Evolutionary conservation across 441 rosid species (phyloP), one percentile per base, ranked within the genome.

Genomic region (Macaranga tanarius): DNA sequence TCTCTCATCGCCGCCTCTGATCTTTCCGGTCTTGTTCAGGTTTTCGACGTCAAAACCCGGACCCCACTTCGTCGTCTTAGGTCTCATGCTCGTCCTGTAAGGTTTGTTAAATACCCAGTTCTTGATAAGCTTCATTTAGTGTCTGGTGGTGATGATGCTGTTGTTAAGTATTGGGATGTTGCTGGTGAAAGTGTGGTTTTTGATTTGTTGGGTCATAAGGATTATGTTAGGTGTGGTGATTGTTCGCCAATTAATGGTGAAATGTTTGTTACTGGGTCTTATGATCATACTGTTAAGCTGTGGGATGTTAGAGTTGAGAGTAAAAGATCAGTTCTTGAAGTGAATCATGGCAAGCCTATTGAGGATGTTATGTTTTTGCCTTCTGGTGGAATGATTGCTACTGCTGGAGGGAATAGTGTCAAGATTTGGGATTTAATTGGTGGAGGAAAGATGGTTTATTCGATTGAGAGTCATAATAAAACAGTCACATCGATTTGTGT

Each of bases 131-230:
- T 92, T 38, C 99, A 89, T 76, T 78, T 90, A 76, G 83, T 94
- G 2, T 92, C 99, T 2, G 97, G 94, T 26, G 97, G 99, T 0
- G 99, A 94, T 55, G 99, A 94, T 57, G 90, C 87, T 6, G 65
- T 94, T 7, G 97, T 92, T 25, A 94, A 94, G 77, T 94, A 89
- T 67, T 94, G 97, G 99, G 99, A 94, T 69, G 97, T 94, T 42
- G 91, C 94, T 2, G 90, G 84, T 1, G 89, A 83, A 77, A 87
- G 69, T 19, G 87, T 87, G 73, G 78, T 92, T 6, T 73, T 81
- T 77, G 86, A 95, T 76, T 79, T 95, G 58, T 1, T 78, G 20
- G 97, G 97, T 25, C 99, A 95, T 69, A 92, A 85, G 80, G 99
- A 95, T 76, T 95, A 95, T 69, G 96, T 91, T 12, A 84, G 97